A percentile compares a stretch with the other conserved stretches of the same genome.
Conservation (phyloP, 2,329 filamentous ascomycete genomes). For the Scedosporium aurantiacum region DNA sequence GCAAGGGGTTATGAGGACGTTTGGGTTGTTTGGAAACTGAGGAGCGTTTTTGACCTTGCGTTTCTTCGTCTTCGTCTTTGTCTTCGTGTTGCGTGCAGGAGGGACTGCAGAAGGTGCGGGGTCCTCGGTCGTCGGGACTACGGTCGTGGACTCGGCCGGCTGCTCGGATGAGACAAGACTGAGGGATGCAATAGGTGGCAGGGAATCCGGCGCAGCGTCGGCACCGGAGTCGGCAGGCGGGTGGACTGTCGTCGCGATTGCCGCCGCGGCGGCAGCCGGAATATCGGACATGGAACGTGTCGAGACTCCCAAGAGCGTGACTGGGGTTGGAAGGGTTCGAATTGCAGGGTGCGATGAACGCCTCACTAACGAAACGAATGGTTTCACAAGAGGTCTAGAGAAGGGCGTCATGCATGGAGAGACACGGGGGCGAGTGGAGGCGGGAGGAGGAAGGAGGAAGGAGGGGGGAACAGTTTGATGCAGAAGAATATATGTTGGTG, state of each 20-base stretch:
- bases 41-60: conserved; percentile 9
- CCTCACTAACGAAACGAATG: neutral
- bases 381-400: neutral
- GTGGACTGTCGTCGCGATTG: conserved; percentile 6
- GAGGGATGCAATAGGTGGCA: conserved; percentile 3
- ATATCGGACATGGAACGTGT: neutral
- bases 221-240: conserved; percentile 3
- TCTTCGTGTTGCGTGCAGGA: neutral
- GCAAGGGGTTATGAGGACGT: conserved; percentile 21
- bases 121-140: conserved; percentile 4
- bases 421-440: neutral
- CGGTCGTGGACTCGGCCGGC: conserved; percentile 1
- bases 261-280: conserved; percentile 7
- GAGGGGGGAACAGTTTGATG: neutral
- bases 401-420: neutral
- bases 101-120: neutral
- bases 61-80: conserved; percentile 6
- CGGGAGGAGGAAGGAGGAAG: neutral
- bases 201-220: neutral
- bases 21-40: conserved; percentile 2
- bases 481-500: neutral
- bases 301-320: neutral
- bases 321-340: no score
- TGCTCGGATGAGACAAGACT: conserved; percentile 4
- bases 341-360: neutral